phyloP scores from a whole-genome alignment of 2,329 filamentous ascomycete species.

The Exophiala viscosa region DNA sequence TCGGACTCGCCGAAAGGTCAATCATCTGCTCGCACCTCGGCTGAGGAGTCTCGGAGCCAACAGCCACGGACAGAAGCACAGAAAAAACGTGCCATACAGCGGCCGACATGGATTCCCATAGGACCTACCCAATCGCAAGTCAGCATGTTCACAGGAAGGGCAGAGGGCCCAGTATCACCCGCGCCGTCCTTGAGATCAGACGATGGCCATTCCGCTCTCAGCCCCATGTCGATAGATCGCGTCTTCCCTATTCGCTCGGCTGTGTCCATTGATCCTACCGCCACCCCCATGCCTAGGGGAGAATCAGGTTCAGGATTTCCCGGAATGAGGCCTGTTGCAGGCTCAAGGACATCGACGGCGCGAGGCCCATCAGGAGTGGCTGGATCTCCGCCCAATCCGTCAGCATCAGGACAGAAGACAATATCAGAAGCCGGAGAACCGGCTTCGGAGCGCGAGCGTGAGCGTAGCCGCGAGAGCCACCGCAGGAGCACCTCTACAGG shows the following conservation, averaged over 20 bases:
- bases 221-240: slow-evolving; percentile 49
- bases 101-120: slow-evolving; percentile 18
- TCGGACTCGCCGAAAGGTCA: background rate
- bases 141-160: slow-evolving; percentile 26
- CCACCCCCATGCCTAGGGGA: slow-evolving; percentile 31
- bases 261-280: slow-evolving; percentile 62
- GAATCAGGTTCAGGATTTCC: slow-evolving; percentile 18
- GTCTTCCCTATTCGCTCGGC: slow-evolving; percentile 82
- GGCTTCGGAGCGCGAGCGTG: background rate
- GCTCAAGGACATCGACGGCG: background rate
- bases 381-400: background rate
- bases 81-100: slow-evolving; percentile 1
- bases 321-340: slow-evolving; percentile 5
- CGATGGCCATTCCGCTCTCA: slow-evolving; percentile 20
- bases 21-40: background rate
- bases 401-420: background rate
- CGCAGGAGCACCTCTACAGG: background rate
- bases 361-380: background rate
- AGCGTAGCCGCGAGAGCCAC: background rate
- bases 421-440: slow-evolving; percentile 6
- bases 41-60: background rate
- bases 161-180: slow-evolving; percentile 6
- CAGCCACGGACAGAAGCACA: background rate
- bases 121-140: slow-evolving; percentile 13
- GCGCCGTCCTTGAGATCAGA: slow-evolving; percentile 7